These are phyloP conservation scores for Trametes versicolor DNA, from an alignment of 1,284 basidiomycete genomes.

Conservation along the genomic window DNA sequence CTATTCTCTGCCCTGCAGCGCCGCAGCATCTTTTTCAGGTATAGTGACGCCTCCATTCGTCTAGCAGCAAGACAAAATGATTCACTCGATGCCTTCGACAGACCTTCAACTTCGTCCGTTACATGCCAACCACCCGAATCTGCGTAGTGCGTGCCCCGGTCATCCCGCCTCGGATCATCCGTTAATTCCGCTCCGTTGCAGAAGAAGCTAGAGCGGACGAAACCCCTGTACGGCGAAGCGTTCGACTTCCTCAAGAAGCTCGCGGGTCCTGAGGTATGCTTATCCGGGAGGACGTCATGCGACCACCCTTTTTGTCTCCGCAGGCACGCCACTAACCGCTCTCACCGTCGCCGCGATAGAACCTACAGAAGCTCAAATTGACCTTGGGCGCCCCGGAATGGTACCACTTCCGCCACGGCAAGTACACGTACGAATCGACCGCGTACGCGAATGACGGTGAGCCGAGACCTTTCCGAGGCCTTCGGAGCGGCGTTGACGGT, in stretches of 20 bases:
- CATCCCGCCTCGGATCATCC: neutral
- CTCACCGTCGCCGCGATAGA: conserved; percentile 45
- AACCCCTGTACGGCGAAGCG: conserved; percentile 66
- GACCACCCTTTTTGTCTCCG: neutral
- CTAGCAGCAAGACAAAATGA: too few species aligned
- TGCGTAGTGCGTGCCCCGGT: conserved; percentile 14
- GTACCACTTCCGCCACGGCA: conserved; percentile 77
- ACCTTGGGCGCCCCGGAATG: conserved; percentile 79
- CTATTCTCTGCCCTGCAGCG: conserved; percentile 8
- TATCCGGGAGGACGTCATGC: neutral
- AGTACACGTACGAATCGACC: conserved; percentile 59
- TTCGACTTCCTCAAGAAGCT: conserved; percentile 66
- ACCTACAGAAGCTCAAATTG: conserved; percentile 72
- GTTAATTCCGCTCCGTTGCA: conserved; percentile 36
- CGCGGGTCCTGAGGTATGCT: conserved; percentile 58
- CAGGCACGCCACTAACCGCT: conserved; percentile 24
- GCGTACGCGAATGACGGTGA: conserved; percentile 68
- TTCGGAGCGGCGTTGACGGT: neutral
- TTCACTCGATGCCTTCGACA: neutral
- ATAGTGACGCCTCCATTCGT: too few species aligned
- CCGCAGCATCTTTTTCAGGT: conserved; percentile 27
- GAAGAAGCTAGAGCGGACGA: conserved; percentile 68
- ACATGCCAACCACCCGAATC: conserved; percentile 24
- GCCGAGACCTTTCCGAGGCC: conserved; percentile 14
- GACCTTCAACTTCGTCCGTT: conserved; percentile 28